A percentile compares a stretch with the other conserved stretches of the same genome.
Evolutionary conservation across 2,329 filamentous ascomycete species (phyloP).

Genomic region (Exophiala oligosperma): DNA sequence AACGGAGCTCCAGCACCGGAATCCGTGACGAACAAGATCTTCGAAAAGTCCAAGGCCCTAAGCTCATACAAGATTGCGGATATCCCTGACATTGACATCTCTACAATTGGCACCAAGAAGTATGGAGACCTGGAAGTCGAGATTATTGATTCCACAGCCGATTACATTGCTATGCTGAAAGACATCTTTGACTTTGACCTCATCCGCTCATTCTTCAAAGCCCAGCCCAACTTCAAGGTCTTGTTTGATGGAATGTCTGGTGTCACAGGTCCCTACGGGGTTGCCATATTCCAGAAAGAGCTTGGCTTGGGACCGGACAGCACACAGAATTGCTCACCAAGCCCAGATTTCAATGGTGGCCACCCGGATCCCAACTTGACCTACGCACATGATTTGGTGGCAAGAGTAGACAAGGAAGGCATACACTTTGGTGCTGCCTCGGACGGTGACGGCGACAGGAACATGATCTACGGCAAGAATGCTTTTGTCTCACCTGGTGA

Average conservation of each 20-base stretch:
- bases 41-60: slow-evolving; percentile 83
- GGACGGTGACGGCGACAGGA: slow-evolving; percentile 95
- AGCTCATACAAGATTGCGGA: slow-evolving; percentile 89
- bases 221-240: slow-evolving; percentile 90
- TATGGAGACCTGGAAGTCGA: slow-evolving; percentile 91
- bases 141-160: slow-evolving; percentile 86
- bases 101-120: slow-evolving; percentile 76
- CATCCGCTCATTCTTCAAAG: slow-evolving; percentile 89
- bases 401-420: slow-evolving; percentile 84
- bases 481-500: slow-evolving; percentile 96
- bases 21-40: slow-evolving; percentile 97
- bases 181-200: slow-evolving; percentile 97
- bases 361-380: slow-evolving; percentile 98
- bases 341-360: slow-evolving; percentile 93
- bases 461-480: slow-evolving; percentile 99
- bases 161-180: slow-evolving; percentile 95
- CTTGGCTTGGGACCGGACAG: slow-evolving; percentile 74
- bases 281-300: slow-evolving; percentile 92
- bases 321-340: slow-evolving; percentile 89
- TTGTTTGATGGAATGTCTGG: slow-evolving; percentile 93
- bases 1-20: slow-evolving; percentile 96
- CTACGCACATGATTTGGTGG: slow-evolving; percentile 92
- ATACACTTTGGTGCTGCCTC: slow-evolving; percentile 96
- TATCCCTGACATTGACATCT: slow-evolving; percentile 82
- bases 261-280: slow-evolving; percentile 93